These are phyloP conservation scores for Rhypophila decipiens DNA, from an alignment of 495 filamentous ascomycete species.

Conservation along the genomic window DNA sequence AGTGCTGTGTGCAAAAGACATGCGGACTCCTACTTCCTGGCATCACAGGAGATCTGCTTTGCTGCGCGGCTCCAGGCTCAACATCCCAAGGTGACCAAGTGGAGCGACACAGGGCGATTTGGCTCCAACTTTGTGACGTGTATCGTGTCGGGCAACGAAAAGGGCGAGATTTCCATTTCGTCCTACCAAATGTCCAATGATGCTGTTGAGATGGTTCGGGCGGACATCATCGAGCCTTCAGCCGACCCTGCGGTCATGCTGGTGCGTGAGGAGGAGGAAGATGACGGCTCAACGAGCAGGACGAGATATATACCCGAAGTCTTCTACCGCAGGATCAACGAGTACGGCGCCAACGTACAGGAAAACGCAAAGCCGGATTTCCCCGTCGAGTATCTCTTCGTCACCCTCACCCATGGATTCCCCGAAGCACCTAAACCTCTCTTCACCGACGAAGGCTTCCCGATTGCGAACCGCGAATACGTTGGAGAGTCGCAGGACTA, in stretches of 20 bases:
- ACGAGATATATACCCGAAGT: constrained; percentile 94
- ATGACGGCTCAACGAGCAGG: constrained; percentile 60
- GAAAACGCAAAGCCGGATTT: constrained; percentile 96
- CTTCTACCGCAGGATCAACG: constrained; percentile 91
- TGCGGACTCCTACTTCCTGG: constrained; percentile 89
- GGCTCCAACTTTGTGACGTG: constrained; percentile 98
- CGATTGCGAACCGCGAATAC: constrained; percentile 82
- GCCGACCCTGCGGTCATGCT: constrained; percentile 92
- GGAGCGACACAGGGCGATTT: constrained; percentile 92
- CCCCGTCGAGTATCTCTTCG: constrained; percentile 91
- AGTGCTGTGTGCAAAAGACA: constrained; percentile 92
- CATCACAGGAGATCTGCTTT: constrained; percentile 86
- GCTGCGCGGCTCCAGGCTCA: constrained; percentile 80
- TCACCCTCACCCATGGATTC: constrained; percentile 95
- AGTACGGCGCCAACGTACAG: constrained; percentile 92
- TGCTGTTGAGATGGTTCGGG: constrained; percentile 92
- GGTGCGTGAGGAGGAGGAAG: constrained; percentile 85
- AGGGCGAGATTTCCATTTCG: constrained; percentile 80
- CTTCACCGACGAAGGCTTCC: constrained; percentile 66
- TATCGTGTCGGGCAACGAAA: constrained; percentile 83
- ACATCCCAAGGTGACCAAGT: constrained; percentile 87
- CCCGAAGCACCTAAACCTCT: constrained; percentile 68
- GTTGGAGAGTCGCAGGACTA: constrained; percentile 76
- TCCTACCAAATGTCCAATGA: constrained; percentile 93
- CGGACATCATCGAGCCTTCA: constrained; percentile 91